These are phyloP conservation scores for Curvularia hawaiiensis DNA, from an alignment of 2,329 filamentous ascomycete genomes.

Conservation along the genomic window DNA sequence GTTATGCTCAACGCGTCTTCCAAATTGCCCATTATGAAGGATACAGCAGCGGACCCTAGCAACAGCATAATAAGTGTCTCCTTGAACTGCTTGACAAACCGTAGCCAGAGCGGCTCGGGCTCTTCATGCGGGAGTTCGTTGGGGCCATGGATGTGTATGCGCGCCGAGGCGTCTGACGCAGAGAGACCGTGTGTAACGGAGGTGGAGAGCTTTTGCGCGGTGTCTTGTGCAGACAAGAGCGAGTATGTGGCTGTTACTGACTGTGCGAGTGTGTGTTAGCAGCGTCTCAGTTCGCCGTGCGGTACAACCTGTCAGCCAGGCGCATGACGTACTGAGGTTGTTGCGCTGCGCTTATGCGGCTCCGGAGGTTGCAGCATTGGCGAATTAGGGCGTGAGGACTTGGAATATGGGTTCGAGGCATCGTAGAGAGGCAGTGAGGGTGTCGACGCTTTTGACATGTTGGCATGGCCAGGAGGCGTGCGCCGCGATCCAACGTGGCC, in stretches of 20 bases:
- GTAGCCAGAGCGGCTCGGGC: slow-evolving; percentile 91
- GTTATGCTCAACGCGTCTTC: slow-evolving; percentile 97
- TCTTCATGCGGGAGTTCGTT: slow-evolving; percentile 96
- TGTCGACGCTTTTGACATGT: slow-evolving; percentile 66
- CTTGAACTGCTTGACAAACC: slow-evolving; percentile 95
- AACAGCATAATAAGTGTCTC: slow-evolving; percentile 94
- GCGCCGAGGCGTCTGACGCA: slow-evolving; percentile 77
- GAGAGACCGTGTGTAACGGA: slow-evolving; percentile 84
- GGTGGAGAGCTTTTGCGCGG: slow-evolving; percentile 76
- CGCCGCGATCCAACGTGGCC: slow-evolving; percentile 42
- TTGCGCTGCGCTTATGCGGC: slow-evolving; percentile 33
- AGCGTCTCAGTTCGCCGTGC: slow-evolving; percentile 13
- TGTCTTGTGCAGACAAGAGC: slow-evolving; percentile 75
- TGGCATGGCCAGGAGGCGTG: slow-evolving; percentile 55
- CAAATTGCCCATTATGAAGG: slow-evolving; percentile 87
- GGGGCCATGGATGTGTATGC: slow-evolving; percentile 79
- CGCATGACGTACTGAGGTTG: slow-evolving; percentile 36
- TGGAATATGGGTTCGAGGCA: slow-evolving; percentile 44
- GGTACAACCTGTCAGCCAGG: neutral
- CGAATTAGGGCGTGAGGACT: slow-evolving; percentile 34
- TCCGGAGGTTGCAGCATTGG: slow-evolving; percentile 40
- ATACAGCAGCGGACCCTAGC: slow-evolving; percentile 84
- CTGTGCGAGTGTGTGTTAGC: slow-evolving; percentile 30
- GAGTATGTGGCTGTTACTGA: slow-evolving; percentile 60
- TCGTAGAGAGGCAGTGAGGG: slow-evolving; percentile 64